Percentiles rank a stretch among this genome's conserved stretches.
phyloP scores from a whole-genome alignment of 2,329 filamentous ascomycete species.

The Graphiopsis chlorocephala region DNA sequence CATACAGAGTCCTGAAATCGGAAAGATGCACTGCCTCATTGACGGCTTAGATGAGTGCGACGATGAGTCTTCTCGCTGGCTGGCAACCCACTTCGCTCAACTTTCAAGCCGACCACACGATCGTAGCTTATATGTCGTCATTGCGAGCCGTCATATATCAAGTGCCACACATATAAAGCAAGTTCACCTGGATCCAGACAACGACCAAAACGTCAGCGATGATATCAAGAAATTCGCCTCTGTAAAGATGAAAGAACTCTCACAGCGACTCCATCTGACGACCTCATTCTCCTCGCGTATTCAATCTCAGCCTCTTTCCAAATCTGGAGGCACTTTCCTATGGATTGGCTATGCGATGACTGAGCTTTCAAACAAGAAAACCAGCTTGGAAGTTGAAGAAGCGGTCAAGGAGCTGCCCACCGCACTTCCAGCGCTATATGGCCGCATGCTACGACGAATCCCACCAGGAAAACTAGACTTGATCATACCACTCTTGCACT shows the following conservation, averaged over 20 bases:
- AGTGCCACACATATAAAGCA: not conserved
- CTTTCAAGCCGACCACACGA: not conserved
- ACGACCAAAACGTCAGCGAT: not conserved
- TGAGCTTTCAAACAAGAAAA: slow-evolving; percentile 20
- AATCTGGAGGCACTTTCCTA: slow-evolving; percentile 35
- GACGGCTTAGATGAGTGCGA: slow-evolving; percentile 34
- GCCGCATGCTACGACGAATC: not conserved
- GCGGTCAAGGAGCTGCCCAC: not conserved
- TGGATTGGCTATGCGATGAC: slow-evolving; percentile 32
- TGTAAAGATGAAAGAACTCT: not conserved
- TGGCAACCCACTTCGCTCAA: slow-evolving; percentile 19
- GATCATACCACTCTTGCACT: not conserved
- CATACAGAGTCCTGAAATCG: slow-evolving; percentile 17
- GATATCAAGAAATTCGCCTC: not conserved
- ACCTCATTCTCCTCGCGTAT: slow-evolving; percentile 2
- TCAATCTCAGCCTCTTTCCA: slow-evolving; percentile 21
- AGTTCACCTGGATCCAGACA: not conserved
- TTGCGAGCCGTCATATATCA: not conserved
- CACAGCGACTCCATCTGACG: not conserved
- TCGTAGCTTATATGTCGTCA: not conserved
- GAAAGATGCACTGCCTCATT: slow-evolving; percentile 27
- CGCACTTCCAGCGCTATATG: not conserved
- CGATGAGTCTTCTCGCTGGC: slow-evolving; percentile 11
- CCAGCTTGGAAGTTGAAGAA: slow-evolving; percentile 15
- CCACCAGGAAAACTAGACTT: not conserved